Evolutionary conservation across 768 basidiomycete species (phyloP).

Genomic region (Psilocybe sp.): DNA sequence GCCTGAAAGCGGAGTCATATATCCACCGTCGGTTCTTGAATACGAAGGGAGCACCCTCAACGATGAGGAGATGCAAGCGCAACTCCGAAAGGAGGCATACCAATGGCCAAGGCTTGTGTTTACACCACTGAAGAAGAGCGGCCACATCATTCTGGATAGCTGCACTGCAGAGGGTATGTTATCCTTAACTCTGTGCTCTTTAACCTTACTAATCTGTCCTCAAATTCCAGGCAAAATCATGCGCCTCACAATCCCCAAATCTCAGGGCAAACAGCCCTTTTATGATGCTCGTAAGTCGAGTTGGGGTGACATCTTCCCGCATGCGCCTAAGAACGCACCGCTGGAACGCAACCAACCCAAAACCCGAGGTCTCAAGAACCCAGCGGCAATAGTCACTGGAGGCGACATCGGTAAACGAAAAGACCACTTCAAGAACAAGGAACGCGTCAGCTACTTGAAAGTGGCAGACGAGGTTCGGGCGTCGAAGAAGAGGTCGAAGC

Average conservation of each 20-base stretch:
- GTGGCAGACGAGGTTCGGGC: conserved; percentile 23
- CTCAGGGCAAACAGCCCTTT: conserved; percentile 92
- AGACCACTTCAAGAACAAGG: conserved; percentile 17
- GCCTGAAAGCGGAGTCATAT: conserved; percentile 3
- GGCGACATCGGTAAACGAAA: conserved; percentile 57
- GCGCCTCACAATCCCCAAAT: conserved; percentile 87
- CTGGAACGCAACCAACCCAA: conserved; percentile 54
- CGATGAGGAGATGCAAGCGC: conserved; percentile 41
- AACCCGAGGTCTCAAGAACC: conserved; percentile 17
- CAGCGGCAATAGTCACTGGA: conserved; percentile 29
- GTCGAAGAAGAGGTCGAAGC: conserved; percentile 22
- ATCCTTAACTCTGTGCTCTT: not conserved
- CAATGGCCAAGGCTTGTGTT: conserved; percentile 90
- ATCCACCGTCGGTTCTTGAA: conserved; percentile 6
- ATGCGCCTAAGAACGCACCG: conserved; percentile 74
- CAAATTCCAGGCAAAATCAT: conserved; percentile 78
- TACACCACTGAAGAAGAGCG: conserved; percentile 88
- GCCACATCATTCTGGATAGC: conserved; percentile 88
- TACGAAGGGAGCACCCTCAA: conserved; percentile 9
- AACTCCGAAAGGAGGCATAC: conserved; percentile 73
- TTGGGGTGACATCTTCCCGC: conserved; percentile 97
- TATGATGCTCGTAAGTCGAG: conserved; percentile 91
- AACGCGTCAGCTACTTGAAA: conserved; percentile 17
- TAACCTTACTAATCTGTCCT: conserved; percentile 1
- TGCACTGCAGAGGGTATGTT: conserved; percentile 77